Evolutionary conservation across 305 asterid genomes (phyloP).

Genomic region (Fraxinus baroniana): DNA sequence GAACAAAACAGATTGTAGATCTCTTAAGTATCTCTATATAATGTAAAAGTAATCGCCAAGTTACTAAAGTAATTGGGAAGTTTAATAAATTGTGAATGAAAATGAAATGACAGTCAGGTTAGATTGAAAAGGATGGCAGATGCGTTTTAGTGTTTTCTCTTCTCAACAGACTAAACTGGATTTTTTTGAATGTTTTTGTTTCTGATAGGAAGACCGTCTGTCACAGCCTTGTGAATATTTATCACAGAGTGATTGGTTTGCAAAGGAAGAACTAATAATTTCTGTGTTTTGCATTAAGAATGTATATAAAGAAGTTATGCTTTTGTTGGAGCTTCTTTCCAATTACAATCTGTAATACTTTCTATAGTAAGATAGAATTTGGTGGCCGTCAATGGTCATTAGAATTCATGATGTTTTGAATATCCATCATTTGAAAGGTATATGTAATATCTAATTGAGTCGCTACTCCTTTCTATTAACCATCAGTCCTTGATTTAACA

Average conservation of each 20-base stretch:
- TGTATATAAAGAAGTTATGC: not conserved
- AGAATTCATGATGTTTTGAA: not conserved
- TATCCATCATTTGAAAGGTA: constrained; percentile 12
- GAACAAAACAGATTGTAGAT: not conserved
- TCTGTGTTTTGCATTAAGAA: constrained; percentile 1
- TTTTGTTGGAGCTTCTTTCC: constrained; percentile 9
- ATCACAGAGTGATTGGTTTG: constrained; percentile 10
- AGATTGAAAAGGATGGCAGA: not conserved
- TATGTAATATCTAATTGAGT: constrained; percentile 2
- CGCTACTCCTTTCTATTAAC: constrained; percentile 1
- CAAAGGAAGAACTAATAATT: constrained; percentile 2
- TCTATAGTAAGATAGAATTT: constrained; percentile 10
- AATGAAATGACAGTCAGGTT: not conserved
- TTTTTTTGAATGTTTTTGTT: not conserved
- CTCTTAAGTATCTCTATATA: not conserved
- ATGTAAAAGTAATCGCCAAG: not conserved
- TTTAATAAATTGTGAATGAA: not conserved
- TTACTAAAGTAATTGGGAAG: not conserved
- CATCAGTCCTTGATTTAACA: not conserved
- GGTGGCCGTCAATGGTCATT: constrained; percentile 1
- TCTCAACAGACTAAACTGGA: not conserved
- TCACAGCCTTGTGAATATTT: not conserved
- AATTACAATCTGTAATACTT: not conserved
- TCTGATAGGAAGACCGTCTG: not conserved
- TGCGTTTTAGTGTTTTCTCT: not conserved